Percentiles rank a stretch among this genome's conserved stretches.
phyloP scores from a whole-genome alignment of 2,329 filamentous ascomycete species.

The Phoma sp. region DNA sequence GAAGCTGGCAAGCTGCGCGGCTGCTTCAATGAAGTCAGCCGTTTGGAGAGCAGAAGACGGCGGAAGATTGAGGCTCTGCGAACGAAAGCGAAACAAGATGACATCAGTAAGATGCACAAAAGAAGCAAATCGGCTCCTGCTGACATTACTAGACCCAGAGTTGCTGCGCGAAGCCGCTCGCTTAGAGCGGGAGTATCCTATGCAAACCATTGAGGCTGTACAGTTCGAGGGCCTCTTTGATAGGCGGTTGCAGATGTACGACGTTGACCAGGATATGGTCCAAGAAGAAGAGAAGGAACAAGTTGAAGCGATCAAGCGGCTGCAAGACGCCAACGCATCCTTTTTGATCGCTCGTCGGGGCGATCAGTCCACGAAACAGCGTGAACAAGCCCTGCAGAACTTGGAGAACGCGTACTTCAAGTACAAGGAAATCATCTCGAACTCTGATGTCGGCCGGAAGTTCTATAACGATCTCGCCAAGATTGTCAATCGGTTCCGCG shows the following conservation, averaged over 20 bases:
- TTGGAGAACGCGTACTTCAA: conserved; percentile 92
- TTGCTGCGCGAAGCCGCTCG: conserved; percentile 83
- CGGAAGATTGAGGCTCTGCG: conserved; percentile 80
- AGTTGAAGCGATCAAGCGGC: conserved; percentile 69
- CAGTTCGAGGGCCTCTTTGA: conserved; percentile 95
- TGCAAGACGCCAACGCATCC: conserved; percentile 77
- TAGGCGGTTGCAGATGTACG: conserved; percentile 79
- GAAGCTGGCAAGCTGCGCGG: conserved; percentile 79
- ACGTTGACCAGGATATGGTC: conserved; percentile 75
- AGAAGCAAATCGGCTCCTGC: conserved; percentile 18
- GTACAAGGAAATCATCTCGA: conserved; percentile 94
- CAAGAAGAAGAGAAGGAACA: conserved; percentile 78
- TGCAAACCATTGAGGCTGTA: conserved; percentile 81
- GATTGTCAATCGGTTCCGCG: conserved; percentile 84
- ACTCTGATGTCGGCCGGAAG: conserved; percentile 87
- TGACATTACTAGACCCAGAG: conserved; percentile 64
- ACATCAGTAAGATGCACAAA: conserved; percentile 68
- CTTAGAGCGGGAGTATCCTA: conserved; percentile 84
- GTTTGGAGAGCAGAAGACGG: conserved; percentile 79
- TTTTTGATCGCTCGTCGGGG: conserved; percentile 76
- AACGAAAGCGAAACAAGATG: conserved; percentile 82
- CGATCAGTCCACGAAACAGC: conserved; percentile 71
- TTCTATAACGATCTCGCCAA: conserved; percentile 97
- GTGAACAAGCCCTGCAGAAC: conserved; percentile 84
- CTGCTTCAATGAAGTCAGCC: conserved; percentile 81